These are phyloP conservation scores for Xerocomellus intermedius DNA, from an alignment of 768 basidiomycete species.

Conservation along the genomic window DNA sequence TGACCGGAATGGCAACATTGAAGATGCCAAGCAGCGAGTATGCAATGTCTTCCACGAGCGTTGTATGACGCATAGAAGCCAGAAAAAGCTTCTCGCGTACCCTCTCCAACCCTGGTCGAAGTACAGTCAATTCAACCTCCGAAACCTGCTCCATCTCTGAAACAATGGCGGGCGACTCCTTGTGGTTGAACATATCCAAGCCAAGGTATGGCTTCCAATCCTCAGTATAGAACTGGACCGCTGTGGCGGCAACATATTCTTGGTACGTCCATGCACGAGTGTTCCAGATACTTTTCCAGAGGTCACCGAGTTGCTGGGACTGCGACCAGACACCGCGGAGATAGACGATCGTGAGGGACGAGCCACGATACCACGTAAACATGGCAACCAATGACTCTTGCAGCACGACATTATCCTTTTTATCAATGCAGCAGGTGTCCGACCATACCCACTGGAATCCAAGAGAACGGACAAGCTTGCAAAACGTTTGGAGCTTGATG, in stretches of 20 bases:
- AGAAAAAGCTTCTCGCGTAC: conserved; percentile 10
- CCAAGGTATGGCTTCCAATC: conserved; percentile 11
- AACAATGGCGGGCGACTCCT: background rate
- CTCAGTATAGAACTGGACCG: conserved; percentile 7
- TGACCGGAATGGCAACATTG: background rate
- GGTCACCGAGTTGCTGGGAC: background rate
- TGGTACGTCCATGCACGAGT: conserved; percentile 12
- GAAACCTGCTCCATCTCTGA: background rate
- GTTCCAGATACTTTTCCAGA: conserved; percentile 4
- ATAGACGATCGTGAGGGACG: conserved; percentile 4
- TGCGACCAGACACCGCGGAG: background rate
- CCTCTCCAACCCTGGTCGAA: background rate
- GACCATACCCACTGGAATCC: conserved; percentile 7
- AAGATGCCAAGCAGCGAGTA: conserved; percentile 12
- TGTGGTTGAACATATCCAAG: conserved; percentile 1
- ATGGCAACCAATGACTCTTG: conserved; percentile 12
- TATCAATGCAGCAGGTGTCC: conserved; percentile 8
- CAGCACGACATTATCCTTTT: background rate
- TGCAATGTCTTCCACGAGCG: conserved; percentile 2
- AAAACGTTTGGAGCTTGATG: background rate
- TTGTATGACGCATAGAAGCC: conserved; percentile 1
- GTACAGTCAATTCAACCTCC: background rate
- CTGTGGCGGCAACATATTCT: conserved; percentile 5
- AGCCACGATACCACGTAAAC: conserved; percentile 11
- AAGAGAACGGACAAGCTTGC: background rate